Evolutionary conservation across 306 rosid species (phyloP).

Genomic region (Hippophae rhamnoides): DNA sequence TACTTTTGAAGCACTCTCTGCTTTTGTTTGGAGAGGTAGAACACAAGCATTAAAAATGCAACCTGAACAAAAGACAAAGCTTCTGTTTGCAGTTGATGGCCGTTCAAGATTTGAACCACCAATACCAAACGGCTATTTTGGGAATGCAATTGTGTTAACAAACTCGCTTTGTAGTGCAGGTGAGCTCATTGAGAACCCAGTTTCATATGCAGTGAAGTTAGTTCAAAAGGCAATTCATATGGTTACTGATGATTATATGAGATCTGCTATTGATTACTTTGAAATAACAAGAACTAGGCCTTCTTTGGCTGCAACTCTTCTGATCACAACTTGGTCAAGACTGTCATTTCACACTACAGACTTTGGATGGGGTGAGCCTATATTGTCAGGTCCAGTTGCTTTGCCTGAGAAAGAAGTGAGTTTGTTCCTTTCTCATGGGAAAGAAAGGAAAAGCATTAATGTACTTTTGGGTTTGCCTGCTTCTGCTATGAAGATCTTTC

Average conservation of each 20-base stretch:
- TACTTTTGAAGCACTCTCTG: constrained; percentile 59
- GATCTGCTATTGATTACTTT: constrained; percentile 72
- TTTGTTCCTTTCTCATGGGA: constrained; percentile 50
- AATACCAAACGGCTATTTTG: constrained; percentile 56
- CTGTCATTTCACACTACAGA: constrained; percentile 53
- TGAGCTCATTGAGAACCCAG: constrained; percentile 41
- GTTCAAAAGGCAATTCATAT: constrained; percentile 43
- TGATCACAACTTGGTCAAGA: constrained; percentile 75
- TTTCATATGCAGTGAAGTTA: constrained; percentile 42
- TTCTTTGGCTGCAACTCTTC: constrained; percentile 51
- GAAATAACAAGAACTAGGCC: constrained; percentile 71
- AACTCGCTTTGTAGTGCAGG: constrained; percentile 42
- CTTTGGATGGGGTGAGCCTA: constrained; percentile 82
- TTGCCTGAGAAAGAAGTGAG: constrained; percentile 63
- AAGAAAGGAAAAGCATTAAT: constrained; percentile 42
- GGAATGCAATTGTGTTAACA: constrained; percentile 70
- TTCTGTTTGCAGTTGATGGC: constrained; percentile 75
- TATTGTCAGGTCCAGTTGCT: constrained; percentile 61
- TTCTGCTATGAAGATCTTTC: constrained; percentile 67
- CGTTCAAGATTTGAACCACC: constrained; percentile 57
- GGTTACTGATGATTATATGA: constrained; percentile 56
- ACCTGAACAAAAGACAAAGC: constrained; percentile 59
- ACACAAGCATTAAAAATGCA: constrained; percentile 50
- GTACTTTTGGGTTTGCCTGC: constrained; percentile 73
- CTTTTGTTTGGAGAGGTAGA: constrained; percentile 77